Base-by-base conservation (phyloP, 805 yeast genomes). In the Sugiyamaella americana region DNA sequence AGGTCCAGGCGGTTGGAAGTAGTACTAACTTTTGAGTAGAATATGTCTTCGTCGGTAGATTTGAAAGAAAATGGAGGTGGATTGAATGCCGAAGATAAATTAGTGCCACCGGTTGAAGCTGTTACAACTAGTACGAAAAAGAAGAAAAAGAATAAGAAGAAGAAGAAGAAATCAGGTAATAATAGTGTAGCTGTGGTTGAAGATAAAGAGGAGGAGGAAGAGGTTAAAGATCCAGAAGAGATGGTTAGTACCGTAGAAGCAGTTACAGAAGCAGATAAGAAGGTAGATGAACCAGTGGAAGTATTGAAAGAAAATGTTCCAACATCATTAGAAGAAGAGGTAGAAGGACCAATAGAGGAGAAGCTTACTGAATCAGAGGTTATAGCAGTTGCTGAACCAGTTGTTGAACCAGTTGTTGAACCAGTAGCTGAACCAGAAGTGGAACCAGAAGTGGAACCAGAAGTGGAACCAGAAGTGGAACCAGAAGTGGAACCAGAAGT, bases 401-500 rank as follows among this genome's bases (percentile, higher is more conserved):
- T 38, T 18, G 16, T 10, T 19, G 41, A 38, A 21, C 41, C 41
- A 19, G 41, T 19, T 13, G 41, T n/a, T 19, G 41, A 38, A 21
- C 41, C 22, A 38, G 30, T 19, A 19, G 41, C 29, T 19, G 41
- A 18, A 38, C 29, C 17, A 35, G 38, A 8, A 8, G 32, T 26
- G 8, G 32, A 21, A 21, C 29, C 41, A 17, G 18, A 19, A 10
- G 29, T 17, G 10, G 41, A 38, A 21, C 41, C 29, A 17, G 29
- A 19, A 5, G 16, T 29, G 11, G 41, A 38, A 21, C 41, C 22
- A 19, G 11, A n/a, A 11, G 41, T 10, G 10, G 41, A 38, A 11
- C 41, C 41, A 38, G 41, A 19, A 5, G 29, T 29, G 11, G 41
- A 38, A 21, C 41, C 22, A 19, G 41, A n/a, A 17, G 41, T 5